phyloP scores from a whole-genome alignment of 2,329 filamentous ascomycete species.

The Cercospora sesami region DNA sequence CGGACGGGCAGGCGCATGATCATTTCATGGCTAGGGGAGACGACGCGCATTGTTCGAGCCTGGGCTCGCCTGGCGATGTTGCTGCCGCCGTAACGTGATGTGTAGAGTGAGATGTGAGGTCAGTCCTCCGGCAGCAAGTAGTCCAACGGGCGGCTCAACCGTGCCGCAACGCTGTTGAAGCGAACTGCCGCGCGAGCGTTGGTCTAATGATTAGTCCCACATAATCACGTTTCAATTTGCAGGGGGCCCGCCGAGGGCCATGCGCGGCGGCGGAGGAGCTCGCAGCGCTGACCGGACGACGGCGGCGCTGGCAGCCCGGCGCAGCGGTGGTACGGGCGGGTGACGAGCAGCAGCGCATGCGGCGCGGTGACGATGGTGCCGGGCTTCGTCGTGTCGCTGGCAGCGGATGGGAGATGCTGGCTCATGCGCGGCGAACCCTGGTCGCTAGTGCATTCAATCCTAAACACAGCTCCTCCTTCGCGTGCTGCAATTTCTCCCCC shows the following conservation, averaged over 20 bases:
- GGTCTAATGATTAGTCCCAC: constrained; percentile 10
- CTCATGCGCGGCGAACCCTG: constrained; percentile 3
- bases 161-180: constrained; percentile 8
- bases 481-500: constrained; percentile 10
- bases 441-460: constrained; percentile 7
- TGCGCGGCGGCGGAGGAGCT: neutral
- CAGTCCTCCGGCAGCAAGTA: neutral
- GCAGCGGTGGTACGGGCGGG: neutral
- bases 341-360: neutral
- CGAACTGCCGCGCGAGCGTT: constrained; percentile 10
- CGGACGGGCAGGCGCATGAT: constrained; percentile 13
- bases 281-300: neutral
- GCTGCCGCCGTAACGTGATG: constrained; percentile 1
- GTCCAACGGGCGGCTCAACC: constrained; percentile 4
- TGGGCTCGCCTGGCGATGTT: neutral
- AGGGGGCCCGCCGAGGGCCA: neutral
- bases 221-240: constrained; percentile 14
- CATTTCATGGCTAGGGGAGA: neutral
- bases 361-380: neutral
- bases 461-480: constrained; percentile 11
- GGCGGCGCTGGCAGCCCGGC: neutral
- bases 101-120: neutral
- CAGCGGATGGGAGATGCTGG: neutral
- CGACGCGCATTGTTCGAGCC: neutral
- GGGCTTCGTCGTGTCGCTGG: neutral